Base-by-base conservation (phyloP, 805 yeast genomes). In the Limtongozyma cylindracea region DNA sequence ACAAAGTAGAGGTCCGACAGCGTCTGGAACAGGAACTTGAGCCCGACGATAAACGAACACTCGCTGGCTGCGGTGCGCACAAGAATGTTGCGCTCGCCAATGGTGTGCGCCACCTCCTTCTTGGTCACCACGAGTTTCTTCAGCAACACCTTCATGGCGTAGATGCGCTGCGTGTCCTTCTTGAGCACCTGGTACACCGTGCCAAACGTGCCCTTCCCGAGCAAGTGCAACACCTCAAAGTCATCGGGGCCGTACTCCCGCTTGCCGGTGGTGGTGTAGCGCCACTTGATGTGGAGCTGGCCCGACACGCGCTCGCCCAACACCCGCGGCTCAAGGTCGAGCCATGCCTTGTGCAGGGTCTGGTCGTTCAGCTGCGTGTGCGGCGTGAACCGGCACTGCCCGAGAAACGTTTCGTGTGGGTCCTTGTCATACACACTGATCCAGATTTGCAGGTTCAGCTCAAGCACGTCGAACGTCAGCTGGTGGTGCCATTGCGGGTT, bases 201-300 rank as follows among this genome's bases (percentile, higher is more conserved):
- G 16, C 98, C 98, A 53, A 84, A 84, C 1, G 96, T 88, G 24
- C 98, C 98, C 41, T 78, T 80, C 28, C 98, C 98, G 28, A 84
- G 53, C 23, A 84, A 53, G 37, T 94, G 59, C 34, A 88, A 60
- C 10, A 84, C 78, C 42, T 82, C 93, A 45, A 88, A 88, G 46
- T 88, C 96, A 23, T 70, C 71, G 4, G 98, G 98, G 1, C 94
- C 93, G 38, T 71, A 76, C 33, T 71, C 76, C 42, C 74, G 71
- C 22, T 63, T 52, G 11, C 73, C 65, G 17, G 63, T 49, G 21
- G 64, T 64, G 10, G 53, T 37, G 44, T 69, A 84, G 30, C 65
- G 67, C 57, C 82, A 63, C 30, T 63, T 57, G 24, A 88, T 65
- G 32, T 66, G 64, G 27, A 84, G 65, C 24, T 68, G 68, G 23